A percentile compares a stretch with the other conserved stretches of the same genome.
These are phyloP conservation scores for Monosporozyma solicola DNA, from an alignment of 805 yeast genomes.

Conservation along the genomic window DNA sequence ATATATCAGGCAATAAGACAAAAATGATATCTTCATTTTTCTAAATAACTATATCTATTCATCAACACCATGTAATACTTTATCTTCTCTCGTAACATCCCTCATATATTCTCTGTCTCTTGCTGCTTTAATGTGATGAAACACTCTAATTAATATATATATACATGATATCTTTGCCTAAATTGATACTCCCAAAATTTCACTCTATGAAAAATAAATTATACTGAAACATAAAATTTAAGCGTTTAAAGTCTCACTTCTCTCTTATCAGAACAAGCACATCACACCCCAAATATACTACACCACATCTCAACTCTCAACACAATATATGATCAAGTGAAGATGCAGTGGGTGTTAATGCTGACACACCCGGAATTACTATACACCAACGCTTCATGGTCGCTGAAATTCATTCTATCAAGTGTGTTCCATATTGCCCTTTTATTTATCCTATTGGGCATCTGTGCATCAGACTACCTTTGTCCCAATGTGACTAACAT, in stretches of 20 bases:
- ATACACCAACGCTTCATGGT: constrained; percentile 15
- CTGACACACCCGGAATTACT: constrained; percentile 24
- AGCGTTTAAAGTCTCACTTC: background rate
- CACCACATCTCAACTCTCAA: background rate
- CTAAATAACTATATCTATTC: background rate
- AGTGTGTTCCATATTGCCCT: constrained; percentile 20
- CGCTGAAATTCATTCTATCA: constrained; percentile 16
- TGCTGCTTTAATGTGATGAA: background rate
- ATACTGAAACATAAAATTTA: background rate
- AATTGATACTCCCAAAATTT: background rate
- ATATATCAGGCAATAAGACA: background rate
- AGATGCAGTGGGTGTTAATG: constrained; percentile 17
- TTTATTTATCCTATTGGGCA: constrained; percentile 27
- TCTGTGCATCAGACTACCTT: constrained; percentile 30
- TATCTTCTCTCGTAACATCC: background rate
- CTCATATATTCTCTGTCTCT: background rate
- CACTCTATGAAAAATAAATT: background rate
- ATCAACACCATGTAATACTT: background rate
- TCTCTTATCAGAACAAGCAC: too few species aligned
- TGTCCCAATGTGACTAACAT: constrained; percentile 29
- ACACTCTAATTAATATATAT: too few species aligned
- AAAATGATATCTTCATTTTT: too few species aligned
- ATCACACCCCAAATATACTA: too few species aligned
- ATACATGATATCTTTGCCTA: background rate
- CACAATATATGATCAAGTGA: background rate